These are phyloP conservation scores for Pseudisothecium myosuroides DNA, from an alignment of 225 moss, liverwort and hornwort species.

Conservation along the genomic window DNA sequence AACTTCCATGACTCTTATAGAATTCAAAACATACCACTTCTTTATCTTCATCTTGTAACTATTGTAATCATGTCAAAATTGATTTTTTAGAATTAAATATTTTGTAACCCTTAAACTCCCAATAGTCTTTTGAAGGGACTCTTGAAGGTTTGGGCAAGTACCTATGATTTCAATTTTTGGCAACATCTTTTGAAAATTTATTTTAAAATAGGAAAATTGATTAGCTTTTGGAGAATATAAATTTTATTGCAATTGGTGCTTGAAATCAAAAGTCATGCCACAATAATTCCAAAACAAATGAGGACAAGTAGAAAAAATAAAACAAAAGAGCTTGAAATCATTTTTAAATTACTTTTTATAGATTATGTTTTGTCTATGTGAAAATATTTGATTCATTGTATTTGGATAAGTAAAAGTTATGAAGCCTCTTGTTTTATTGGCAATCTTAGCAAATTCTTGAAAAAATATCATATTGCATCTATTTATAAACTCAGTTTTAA, in stretches of 20 bases:
- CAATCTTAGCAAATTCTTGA: neutral
- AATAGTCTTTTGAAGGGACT: accelerated
- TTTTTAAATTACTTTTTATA: neutral
- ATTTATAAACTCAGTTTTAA: neutral
- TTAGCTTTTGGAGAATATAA: neutral
- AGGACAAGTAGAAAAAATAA: accelerated
- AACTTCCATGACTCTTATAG: neutral
- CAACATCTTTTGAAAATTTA: too few species aligned
- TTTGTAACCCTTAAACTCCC: accelerated
- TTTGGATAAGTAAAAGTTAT: neutral
- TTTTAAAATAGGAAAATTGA: neutral
- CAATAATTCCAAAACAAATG: neutral
- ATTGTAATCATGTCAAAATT: neutral
- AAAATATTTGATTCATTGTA: neutral
- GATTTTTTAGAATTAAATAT: neutral
- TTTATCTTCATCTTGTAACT: neutral
- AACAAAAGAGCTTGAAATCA: neutral
- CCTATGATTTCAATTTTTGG: neutral
- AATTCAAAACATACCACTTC: neutral
- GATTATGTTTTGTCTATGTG: neutral
- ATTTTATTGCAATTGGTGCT: accelerated
- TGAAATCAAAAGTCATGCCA: accelerated
- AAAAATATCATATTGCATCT: neutral
- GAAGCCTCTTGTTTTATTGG: accelerated
- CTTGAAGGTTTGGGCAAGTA: neutral